Conservation (phyloP, 78 protist genomes). For the Guillardia theta region DNA sequence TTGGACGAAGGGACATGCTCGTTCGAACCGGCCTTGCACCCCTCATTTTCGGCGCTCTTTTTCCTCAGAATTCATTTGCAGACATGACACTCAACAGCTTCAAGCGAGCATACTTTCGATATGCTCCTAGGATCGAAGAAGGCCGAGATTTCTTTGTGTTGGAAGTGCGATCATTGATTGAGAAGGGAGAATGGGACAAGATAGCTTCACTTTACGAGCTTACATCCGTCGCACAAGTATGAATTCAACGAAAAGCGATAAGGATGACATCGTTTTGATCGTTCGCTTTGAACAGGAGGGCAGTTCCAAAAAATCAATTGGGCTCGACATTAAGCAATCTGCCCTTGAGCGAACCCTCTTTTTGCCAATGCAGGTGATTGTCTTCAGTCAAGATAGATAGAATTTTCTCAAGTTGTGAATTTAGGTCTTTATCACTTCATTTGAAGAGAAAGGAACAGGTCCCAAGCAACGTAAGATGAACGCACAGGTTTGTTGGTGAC, state of each 20-base stretch:
- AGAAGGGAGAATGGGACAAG: not conserved
- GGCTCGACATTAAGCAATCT: not conserved
- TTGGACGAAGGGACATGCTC: no score
- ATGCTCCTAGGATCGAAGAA: not conserved
- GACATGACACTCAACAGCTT: slow-evolving; percentile 16
- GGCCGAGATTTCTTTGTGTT: not conserved
- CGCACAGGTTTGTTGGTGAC: not conserved
- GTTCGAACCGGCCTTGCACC: no score
- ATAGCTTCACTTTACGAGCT: not conserved
- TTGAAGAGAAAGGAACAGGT: not conserved
- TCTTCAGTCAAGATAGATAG: not conserved
- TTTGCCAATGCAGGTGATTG: not conserved
- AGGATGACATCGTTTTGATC: no score
- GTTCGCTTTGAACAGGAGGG: no score
- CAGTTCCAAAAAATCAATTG: not conserved
- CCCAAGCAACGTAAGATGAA: slow-evolving; percentile 7
- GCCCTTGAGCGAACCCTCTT: not conserved
- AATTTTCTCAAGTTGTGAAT: not conserved
- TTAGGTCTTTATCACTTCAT: not conserved
- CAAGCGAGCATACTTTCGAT: not conserved
- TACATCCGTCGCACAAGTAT: not conserved
- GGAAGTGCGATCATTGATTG: not conserved
- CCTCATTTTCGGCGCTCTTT: not conserved
- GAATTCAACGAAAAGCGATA: no score
- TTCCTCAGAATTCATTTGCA: not conserved